Conservation (phyloP, 306 rosid genomes). For the Prunus kanzakura region DNA sequence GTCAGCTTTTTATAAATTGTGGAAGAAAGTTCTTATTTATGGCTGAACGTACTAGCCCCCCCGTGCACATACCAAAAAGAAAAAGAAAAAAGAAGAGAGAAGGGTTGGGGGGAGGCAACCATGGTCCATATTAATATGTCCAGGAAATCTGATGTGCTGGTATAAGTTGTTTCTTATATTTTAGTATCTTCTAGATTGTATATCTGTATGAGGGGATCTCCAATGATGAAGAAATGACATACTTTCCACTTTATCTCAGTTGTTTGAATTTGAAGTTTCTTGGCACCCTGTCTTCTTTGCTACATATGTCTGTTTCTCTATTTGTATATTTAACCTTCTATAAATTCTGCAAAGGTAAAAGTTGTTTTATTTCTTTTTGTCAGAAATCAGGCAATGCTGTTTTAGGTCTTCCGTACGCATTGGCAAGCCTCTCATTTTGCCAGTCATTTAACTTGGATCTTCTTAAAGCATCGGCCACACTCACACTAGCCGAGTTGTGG, state of each 20-base stretch:
- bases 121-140: neutral
- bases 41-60: neutral
- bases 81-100: no score
- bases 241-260: neutral
- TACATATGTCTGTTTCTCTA: neutral
- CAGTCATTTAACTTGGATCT: conserved; percentile 95
- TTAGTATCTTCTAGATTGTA: neutral
- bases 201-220: neutral
- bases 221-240: neutral
- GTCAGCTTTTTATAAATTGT: neutral
- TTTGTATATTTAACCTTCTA: neutral
- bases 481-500: conserved; percentile 89
- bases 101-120: no score
- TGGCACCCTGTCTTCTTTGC: neutral
- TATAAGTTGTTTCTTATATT: neutral
- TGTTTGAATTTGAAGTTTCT: neutral
- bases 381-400: conserved; percentile 98
- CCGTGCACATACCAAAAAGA: no score
- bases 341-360: neutral
- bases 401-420: conserved; percentile 84
- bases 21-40: neutral
- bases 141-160: neutral
- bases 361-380: conserved; percentile 4
- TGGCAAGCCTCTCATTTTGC: conserved; percentile 96
- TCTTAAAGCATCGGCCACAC: conserved; percentile 91